A percentile compares a stretch with the other conserved stretches of the same genome.
Evolutionary conservation across 805 yeast genomes (phyloP).

Genomic region (Kuraishia cidri): DNA sequence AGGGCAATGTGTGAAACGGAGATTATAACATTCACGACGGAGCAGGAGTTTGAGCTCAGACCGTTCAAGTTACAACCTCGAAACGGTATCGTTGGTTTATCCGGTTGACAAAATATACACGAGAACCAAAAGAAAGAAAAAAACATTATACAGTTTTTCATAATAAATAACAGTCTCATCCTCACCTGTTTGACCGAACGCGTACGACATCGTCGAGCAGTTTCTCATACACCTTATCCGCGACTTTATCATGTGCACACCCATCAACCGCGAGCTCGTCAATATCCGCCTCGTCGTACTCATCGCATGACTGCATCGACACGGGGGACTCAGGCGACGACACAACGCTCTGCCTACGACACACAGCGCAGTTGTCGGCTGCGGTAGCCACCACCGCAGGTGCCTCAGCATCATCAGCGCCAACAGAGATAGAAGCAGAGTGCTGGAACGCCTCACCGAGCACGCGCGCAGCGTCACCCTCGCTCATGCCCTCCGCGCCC

Average conservation of each 20-base stretch:
- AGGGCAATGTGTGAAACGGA: no score
- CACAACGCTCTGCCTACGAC: background rate
- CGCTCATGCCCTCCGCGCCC: background rate
- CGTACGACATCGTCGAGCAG: conserved; percentile 58
- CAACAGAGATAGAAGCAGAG: conserved; percentile 1
- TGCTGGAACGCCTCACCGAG: background rate
- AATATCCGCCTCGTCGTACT: conserved; percentile 10
- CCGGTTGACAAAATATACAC: background rate
- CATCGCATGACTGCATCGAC: conserved; percentile 17
- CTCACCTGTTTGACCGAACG: conserved; percentile 41
- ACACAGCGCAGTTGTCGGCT: conserved; percentile 13
- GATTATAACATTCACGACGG: no score
- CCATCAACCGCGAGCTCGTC: conserved; percentile 5
- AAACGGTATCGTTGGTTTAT: background rate
- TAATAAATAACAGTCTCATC: no score
- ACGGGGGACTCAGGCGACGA: conserved; percentile 1
- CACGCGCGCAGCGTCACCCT: background rate
- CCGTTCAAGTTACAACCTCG: no score
- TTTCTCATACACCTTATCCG: conserved; percentile 70
- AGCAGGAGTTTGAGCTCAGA: no score
- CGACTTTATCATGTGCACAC: conserved; percentile 24
- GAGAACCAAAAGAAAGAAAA: background rate
- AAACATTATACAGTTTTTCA: no score
- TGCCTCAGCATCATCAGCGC: background rate
- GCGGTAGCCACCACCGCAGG: conserved; percentile 12